phyloP scores from a whole-genome alignment of 805 yeast species.

The Candida corydali region DNA sequence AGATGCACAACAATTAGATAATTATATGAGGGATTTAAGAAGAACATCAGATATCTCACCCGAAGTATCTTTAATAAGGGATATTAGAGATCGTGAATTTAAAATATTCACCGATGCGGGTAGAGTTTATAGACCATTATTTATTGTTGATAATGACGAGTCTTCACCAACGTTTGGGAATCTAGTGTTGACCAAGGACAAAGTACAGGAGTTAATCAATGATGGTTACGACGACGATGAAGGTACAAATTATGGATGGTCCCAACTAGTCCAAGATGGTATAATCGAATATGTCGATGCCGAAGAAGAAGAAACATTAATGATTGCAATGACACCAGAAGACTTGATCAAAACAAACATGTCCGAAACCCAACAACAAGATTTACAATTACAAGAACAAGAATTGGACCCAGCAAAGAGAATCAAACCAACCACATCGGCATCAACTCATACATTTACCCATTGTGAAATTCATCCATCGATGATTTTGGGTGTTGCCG shows the following conservation, averaged over 20 bases:
- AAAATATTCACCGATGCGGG: constrained; percentile 98
- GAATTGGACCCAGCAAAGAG: constrained; percentile 77
- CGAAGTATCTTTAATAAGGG: constrained; percentile 94
- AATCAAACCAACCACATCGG: constrained; percentile 61
- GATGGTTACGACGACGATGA: constrained; percentile 58
- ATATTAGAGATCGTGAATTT: constrained; percentile 94
- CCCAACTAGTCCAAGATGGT: constrained; percentile 76
- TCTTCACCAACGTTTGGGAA: constrained; percentile 69
- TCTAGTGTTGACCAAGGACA: constrained; percentile 79
- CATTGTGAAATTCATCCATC: constrained; percentile 99
- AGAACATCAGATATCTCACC: constrained; percentile 94
- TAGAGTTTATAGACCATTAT: constrained; percentile 94
- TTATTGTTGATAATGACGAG: constrained; percentile 84
- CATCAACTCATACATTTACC: constrained; percentile 75
- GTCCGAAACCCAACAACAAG: constrained; percentile 33
- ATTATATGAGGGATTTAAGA: constrained; percentile 85
- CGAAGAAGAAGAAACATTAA: constrained; percentile 96
- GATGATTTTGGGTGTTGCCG: constrained; percentile 98
- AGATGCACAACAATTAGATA: constrained; percentile 89
- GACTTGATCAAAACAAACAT: constrained; percentile 69
- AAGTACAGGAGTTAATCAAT: constrained; percentile 66
- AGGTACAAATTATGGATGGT: constrained; percentile 71
- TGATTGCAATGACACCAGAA: constrained; percentile 99
- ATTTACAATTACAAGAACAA: constrained; percentile 38
- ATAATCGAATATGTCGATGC: constrained; percentile 96